A percentile compares a stretch with the other conserved stretches of the same genome.
These are phyloP conservation scores for Diaporthe ampelina DNA, from an alignment of 2,329 filamentous ascomycete species.

Conservation along the genomic window DNA sequence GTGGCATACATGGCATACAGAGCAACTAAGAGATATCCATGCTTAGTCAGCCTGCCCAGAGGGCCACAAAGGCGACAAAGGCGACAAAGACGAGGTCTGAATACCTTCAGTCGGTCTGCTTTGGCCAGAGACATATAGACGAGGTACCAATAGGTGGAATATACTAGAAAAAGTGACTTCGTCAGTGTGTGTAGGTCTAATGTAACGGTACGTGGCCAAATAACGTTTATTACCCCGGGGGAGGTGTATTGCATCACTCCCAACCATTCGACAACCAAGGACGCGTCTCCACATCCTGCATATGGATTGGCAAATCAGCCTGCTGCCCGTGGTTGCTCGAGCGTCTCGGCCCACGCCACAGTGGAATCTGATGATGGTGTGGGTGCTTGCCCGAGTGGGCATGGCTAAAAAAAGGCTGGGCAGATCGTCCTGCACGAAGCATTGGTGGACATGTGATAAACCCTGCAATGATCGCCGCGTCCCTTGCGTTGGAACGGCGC, in stretches of 20 bases:
- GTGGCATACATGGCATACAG: too few species aligned
- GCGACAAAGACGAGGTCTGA: too few species aligned
- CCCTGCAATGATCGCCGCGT: conserved; percentile 32
- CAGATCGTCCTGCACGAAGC: conserved; percentile 9
- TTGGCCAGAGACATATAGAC: too few species aligned
- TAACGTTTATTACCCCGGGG: too few species aligned
- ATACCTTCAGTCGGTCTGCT: too few species aligned
- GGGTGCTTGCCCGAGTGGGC: conserved; percentile 30
- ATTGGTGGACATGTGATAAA: conserved; percentile 32
- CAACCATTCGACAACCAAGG: neutral
- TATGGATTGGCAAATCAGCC: conserved; percentile 10
- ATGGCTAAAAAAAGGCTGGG: conserved; percentile 31
- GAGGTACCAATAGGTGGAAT: too few species aligned
- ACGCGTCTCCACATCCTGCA: conserved; percentile 18
- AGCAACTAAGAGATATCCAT: too few species aligned
- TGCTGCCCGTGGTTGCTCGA: conserved; percentile 12
- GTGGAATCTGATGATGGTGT: conserved; percentile 32
- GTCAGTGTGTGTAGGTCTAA: too few species aligned
- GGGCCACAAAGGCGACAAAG: too few species aligned
- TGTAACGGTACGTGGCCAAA: too few species aligned
- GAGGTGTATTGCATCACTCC: conserved; percentile 34
- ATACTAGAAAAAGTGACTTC: too few species aligned
- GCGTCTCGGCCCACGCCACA: conserved; percentile 31
- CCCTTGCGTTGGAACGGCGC: conserved; percentile 33
- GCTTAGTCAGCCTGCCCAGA: too few species aligned